phyloP scores from a whole-genome alignment of 768 basidiomycete species.

The Pulveroboletus frians region DNA sequence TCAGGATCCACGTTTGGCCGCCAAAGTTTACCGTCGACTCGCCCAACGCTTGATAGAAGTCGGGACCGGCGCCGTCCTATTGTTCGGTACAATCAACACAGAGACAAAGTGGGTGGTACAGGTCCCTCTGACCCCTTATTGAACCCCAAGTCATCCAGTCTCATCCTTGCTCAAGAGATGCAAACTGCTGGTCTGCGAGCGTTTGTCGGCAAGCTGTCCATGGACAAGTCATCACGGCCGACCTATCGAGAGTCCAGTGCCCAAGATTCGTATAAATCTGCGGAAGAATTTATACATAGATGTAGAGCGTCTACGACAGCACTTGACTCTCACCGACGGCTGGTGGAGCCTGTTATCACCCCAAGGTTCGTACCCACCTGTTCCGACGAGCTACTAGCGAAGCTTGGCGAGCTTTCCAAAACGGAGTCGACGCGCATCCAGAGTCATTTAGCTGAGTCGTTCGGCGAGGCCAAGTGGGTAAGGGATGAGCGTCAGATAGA shows the following conservation, averaged over 20 bases:
- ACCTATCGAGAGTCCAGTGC: constrained; percentile 66
- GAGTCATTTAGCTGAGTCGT: constrained; percentile 79
- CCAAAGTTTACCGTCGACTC: constrained; percentile 61
- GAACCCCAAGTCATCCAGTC: constrained; percentile 34
- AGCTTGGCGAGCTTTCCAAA: constrained; percentile 53
- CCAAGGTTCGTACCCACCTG: constrained; percentile 91
- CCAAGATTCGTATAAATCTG: constrained; percentile 44
- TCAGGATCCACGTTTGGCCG: constrained; percentile 51
- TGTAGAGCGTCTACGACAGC: constrained; percentile 40
- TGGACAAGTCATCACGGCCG: constrained; percentile 73
- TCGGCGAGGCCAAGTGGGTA: constrained; percentile 74
- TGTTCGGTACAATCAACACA: constrained; percentile 81
- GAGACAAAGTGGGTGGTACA: constrained; percentile 65
- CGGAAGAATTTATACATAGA: constrained; percentile 49
- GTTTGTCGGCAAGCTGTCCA: constrained; percentile 86
- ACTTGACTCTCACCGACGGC: constrained; percentile 41
- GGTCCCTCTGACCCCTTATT: neutral
- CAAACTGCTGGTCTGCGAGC: constrained; percentile 66
- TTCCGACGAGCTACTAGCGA: constrained; percentile 60
- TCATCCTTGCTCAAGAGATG: constrained; percentile 76
- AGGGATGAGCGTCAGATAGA: constrained; percentile 50
- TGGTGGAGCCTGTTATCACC: constrained; percentile 79
- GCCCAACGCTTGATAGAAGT: constrained; percentile 60
- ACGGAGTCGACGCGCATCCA: constrained; percentile 53
- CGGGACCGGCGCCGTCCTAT: constrained; percentile 71